phyloP scores from a whole-genome alignment of 768 basidiomycete species.

The Tulasnella sp. region DNA sequence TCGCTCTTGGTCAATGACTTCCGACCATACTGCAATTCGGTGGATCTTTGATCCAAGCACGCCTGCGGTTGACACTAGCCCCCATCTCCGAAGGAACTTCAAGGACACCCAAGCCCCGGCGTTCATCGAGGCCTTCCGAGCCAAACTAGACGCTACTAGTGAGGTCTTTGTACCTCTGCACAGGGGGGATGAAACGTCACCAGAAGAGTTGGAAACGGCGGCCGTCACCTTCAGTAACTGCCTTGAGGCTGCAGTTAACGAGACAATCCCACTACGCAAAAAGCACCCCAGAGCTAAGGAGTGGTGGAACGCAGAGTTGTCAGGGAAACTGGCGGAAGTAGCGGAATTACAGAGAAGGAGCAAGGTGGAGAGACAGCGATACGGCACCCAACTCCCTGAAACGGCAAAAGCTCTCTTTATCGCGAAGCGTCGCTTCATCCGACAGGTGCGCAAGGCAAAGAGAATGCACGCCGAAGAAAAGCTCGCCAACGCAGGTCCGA shows the following conservation, averaged over 20 bases:
- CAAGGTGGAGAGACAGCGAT: not conserved
- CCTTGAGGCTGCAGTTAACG: too few relatives aligned
- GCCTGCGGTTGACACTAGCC: not conserved
- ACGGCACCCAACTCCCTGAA: not conserved
- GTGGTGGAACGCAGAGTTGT: too few relatives aligned
- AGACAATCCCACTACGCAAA: too few relatives aligned
- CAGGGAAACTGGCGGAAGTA: conserved; percentile 13
- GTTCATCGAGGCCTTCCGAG: conserved; percentile 23
- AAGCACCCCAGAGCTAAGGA: too few relatives aligned
- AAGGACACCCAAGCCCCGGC: not conserved
- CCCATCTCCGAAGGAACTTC: conserved; percentile 24
- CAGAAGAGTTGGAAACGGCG: too few relatives aligned
- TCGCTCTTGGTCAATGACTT: not conserved
- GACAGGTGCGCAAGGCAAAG: not conserved
- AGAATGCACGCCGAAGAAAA: not conserved
- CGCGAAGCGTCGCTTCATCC: not conserved
- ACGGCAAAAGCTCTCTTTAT: not conserved
- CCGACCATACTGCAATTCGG: conserved; percentile 23
- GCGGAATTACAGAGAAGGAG: not conserved
- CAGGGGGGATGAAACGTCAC: too few relatives aligned
- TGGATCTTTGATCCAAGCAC: not conserved
- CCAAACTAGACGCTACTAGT: not conserved
- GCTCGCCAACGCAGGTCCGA: not conserved
- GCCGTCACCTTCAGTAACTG: too few relatives aligned
- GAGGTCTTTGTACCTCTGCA: not conserved